Conservation (phyloP, 78 protist species). For the Dictyostelium purpureum region DNA sequence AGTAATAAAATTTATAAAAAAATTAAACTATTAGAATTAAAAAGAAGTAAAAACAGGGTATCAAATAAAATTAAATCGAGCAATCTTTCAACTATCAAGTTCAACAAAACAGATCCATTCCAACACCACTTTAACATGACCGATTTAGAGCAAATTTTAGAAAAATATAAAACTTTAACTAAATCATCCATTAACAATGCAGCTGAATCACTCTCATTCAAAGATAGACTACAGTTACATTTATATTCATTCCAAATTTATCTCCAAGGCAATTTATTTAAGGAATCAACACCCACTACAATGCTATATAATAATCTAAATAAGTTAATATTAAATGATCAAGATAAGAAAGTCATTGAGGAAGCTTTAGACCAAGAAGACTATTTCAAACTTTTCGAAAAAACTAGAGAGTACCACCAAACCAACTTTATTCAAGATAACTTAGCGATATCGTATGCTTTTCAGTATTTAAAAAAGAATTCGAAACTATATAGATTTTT, state of each 20-base stretch:
- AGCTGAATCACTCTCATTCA: neutral
- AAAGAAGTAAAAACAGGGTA: too few relatives aligned
- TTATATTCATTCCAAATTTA: conserved; percentile 1
- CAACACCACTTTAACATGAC: too few relatives aligned
- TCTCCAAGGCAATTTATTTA: neutral
- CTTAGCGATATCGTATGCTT: neutral
- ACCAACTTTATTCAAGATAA: neutral
- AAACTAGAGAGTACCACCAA: neutral
- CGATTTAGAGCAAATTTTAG: too few relatives aligned
- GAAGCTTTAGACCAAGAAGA: neutral
- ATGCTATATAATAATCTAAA: conserved; percentile 1
- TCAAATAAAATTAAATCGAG: too few relatives aligned
- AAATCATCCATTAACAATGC: neutral
- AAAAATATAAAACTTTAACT: too few relatives aligned
- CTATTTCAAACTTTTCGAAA: neutral
- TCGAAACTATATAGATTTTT: neutral
- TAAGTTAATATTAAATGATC: neutral
- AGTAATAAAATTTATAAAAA: too few relatives aligned
- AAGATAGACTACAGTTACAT: conserved; percentile 17
- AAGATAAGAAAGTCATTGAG: neutral
- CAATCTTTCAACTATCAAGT: too few relatives aligned
- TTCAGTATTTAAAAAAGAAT: neutral
- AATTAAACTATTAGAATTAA: too few relatives aligned
- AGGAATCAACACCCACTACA: neutral
- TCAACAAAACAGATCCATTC: too few relatives aligned